phyloP scores from a whole-genome alignment of 208 protist species.

The Strigomonas galati region DNA sequence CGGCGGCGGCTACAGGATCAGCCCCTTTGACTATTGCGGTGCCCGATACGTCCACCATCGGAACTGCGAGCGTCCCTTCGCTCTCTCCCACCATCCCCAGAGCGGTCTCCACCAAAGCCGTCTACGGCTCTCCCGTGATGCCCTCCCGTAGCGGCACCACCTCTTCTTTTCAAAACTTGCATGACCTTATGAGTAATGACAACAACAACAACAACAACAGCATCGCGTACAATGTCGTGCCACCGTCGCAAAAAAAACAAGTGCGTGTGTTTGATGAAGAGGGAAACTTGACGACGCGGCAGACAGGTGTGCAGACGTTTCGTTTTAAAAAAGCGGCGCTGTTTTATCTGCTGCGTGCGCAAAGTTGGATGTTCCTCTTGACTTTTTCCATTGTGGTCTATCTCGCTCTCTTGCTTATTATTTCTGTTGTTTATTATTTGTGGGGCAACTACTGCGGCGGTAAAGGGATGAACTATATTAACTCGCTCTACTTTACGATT shows the following conservation, averaged over 20 bases:
- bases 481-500: conserved; percentile 74
- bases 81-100: no score
- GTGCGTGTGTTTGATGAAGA: conserved; percentile 70
- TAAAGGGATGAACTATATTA: conserved; percentile 28
- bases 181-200: no score
- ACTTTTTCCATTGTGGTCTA: conserved; percentile 65
- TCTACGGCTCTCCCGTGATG: no score
- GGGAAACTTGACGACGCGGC: conserved; percentile 47
- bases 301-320: conserved; percentile 66
- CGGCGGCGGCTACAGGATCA: background rate
- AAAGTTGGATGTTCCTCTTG: conserved; percentile 51
- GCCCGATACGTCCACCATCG: no score
- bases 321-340: conserved; percentile 59
- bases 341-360: conserved; percentile 67
- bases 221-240: no score
- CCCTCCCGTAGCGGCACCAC: no score
- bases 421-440: conserved; percentile 44
- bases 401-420: conserved; percentile 49
- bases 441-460: conserved; percentile 56
- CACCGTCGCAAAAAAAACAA: no score
- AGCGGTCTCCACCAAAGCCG: no score
- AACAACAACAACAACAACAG: no score
- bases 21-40: background rate
- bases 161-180: no score
- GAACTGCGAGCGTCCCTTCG: no score